Percentiles rank a stretch among this genome's conserved stretches.
Evolutionary conservation across 257 asterid species (phyloP).

Genomic region (Nicotiana obtusifolia): DNA sequence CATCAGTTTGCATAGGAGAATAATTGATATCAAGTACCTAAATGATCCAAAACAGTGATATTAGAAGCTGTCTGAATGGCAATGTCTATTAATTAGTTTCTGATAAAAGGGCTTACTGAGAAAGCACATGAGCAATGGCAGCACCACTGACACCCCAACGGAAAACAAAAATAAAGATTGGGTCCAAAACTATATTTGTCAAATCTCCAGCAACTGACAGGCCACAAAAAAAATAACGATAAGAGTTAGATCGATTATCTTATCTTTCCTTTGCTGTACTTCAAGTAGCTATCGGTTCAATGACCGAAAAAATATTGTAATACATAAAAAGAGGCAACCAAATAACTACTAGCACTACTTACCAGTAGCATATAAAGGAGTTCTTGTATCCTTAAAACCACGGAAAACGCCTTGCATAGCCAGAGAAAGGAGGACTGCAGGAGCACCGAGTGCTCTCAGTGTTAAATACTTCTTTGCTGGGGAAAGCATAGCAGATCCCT

Average conservation of each 20-base stretch:
- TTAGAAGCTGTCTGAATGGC: background rate
- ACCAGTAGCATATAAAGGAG: constrained; percentile 93
- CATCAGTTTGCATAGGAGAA: constrained; percentile 56
- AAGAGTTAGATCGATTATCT: background rate
- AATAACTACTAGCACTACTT: background rate
- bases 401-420: constrained; percentile 99
- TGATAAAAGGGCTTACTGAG: constrained; percentile 53
- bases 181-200: constrained; percentile 73
- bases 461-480: constrained; percentile 71
- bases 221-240: background rate
- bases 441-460: constrained; percentile 85
- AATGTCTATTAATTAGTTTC: background rate
- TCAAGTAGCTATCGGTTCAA: background rate
- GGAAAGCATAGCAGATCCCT: constrained; percentile 81
- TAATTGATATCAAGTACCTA: constrained; percentile 72
- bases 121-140: constrained; percentile 93
- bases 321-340: background rate
- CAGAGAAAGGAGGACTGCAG: constrained; percentile 91
- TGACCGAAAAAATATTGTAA: background rate
- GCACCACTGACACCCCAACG: constrained; percentile 87
- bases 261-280: background rate
- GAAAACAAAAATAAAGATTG: constrained; percentile 68
- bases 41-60: background rate
- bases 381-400: constrained; percentile 86
- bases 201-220: constrained; percentile 69